phyloP scores from a whole-genome alignment of 495 filamentous ascomycete species.

The Neurospora sp. region DNA sequence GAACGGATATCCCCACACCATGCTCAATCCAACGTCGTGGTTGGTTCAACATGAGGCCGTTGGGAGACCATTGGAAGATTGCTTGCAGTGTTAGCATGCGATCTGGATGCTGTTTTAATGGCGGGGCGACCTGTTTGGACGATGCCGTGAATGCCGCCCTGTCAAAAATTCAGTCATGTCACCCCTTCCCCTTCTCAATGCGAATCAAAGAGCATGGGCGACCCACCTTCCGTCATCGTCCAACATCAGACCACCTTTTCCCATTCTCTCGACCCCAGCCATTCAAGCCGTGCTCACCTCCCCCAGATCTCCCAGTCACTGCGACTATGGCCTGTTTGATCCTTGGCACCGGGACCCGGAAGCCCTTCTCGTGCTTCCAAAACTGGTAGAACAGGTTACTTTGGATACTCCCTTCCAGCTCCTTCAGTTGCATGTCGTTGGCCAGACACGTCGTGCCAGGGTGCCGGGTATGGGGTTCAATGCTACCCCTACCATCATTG shows the following conservation, averaged over 20 bases:
- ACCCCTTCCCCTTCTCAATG: neutral
- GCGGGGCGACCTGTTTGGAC: neutral
- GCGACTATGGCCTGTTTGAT: neutral
- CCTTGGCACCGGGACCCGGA: neutral
- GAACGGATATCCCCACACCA: neutral
- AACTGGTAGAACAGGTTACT: neutral
- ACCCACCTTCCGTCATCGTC: constrained; percentile 1
- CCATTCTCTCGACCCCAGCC: neutral
- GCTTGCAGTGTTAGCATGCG: neutral
- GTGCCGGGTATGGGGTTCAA: neutral
- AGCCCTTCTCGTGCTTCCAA: neutral
- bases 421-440: neutral
- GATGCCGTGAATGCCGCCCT: neutral
- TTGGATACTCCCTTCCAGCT: neutral
- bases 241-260: constrained; percentile 14
- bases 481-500: neutral
- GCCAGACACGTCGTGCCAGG: neutral
- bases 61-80: neutral
- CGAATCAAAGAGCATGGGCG: neutral
- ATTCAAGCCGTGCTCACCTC: neutral
- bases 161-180: neutral
- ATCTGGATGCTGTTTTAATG: neutral
- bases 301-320: neutral
- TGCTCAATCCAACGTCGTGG: neutral
- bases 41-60: neutral